Conservation (phyloP, 306 rosid genomes). For the Fragaria iinumae region DNA sequence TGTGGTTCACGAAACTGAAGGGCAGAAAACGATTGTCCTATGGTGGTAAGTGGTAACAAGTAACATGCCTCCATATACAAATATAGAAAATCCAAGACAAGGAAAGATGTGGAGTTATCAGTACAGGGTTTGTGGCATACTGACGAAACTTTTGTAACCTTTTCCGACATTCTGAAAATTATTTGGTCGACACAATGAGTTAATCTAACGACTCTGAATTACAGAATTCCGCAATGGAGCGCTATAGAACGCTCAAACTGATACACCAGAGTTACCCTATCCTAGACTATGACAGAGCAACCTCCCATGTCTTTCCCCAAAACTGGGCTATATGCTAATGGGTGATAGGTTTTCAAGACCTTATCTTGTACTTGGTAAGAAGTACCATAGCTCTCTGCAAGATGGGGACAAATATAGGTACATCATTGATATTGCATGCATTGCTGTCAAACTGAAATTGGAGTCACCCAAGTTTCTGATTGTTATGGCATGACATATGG, state of each 20-base stretch:
- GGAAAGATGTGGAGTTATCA: neutral
- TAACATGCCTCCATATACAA: slow-evolving; percentile 14
- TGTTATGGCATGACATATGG: slow-evolving; percentile 29
- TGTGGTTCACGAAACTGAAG: slow-evolving; percentile 36
- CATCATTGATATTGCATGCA: neutral
- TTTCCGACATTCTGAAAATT: neutral
- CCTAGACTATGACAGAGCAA: slow-evolving; percentile 10
- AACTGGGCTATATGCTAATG: neutral
- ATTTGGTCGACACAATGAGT: neutral
- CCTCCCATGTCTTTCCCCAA: neutral
- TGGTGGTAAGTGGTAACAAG: neutral
- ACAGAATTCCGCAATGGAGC: neutral
- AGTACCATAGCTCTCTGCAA: neutral
- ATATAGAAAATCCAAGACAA: slow-evolving; percentile 10
- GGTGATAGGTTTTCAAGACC: neutral
- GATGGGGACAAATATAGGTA: neutral
- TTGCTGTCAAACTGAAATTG: slow-evolving; percentile 22
- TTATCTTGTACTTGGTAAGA: neutral
- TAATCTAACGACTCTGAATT: neutral
- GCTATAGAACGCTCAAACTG: neutral
- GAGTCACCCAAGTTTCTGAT: slow-evolving; percentile 37
- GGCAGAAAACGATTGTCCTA: slow-evolving; percentile 1
- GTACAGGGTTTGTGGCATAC: neutral
- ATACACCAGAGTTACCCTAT: neutral
- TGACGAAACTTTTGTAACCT: neutral